A percentile compares a stretch with the other conserved stretches of the same genome.
phyloP scores from a whole-genome alignment of 1,139 yeast species.

The Blastobotrys illinoisensis region DNA sequence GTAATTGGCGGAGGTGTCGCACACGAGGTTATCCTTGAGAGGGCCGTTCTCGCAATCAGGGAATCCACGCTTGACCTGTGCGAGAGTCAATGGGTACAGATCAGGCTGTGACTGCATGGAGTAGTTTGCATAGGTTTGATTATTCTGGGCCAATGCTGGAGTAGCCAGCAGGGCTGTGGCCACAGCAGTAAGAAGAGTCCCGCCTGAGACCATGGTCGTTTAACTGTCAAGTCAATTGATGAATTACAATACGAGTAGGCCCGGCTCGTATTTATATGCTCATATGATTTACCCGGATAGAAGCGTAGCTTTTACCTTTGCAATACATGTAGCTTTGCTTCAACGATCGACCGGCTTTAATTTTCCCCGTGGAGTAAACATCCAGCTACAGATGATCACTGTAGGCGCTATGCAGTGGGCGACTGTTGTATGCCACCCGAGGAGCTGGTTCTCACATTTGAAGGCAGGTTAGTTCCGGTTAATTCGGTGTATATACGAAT shows the following conservation, averaged over 20 bases:
- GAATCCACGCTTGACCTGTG: constrained; percentile 2
- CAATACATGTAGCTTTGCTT: not conserved
- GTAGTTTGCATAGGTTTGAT: not conserved
- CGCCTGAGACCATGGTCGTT: not conserved
- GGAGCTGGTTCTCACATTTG: not conserved
- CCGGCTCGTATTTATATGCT: not conserved
- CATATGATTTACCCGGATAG: not conserved
- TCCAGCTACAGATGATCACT: not conserved
- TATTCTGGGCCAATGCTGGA: not conserved
- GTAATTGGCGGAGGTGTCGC: constrained; percentile 10
- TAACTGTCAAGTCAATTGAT: not conserved
- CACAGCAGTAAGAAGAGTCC: not conserved
- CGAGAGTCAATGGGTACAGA: not conserved
- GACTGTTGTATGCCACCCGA: not conserved
- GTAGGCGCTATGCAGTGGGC: not conserved
- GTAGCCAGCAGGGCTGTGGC: not conserved
- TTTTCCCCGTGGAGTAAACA: not conserved
- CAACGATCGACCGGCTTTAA: not conserved
- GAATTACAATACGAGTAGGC: not conserved
- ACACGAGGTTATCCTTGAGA: constrained; percentile 11
- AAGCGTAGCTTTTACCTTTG: not conserved
- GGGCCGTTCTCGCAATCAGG: constrained; percentile 16
- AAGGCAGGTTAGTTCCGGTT: not conserved
- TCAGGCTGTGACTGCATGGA: not conserved
- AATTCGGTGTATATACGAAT: not conserved